Percentiles rank a stretch among this genome's conserved stretches.
phyloP scores from a whole-genome alignment of 2,329 filamentous ascomycete genomes.

The Salinomyces thailandicus region DNA sequence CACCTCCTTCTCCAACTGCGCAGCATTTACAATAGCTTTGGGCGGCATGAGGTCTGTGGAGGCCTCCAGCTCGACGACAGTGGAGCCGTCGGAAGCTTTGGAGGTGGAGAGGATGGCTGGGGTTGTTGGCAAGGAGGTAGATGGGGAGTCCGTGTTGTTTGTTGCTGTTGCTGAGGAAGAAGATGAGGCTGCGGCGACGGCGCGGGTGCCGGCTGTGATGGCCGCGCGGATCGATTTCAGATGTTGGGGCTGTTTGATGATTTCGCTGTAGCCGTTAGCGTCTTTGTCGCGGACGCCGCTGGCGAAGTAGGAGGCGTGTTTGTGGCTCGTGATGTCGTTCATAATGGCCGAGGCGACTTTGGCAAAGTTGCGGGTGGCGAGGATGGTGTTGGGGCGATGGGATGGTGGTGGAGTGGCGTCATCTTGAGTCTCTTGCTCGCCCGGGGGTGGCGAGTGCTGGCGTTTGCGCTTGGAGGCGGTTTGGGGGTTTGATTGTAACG shows the following conservation, averaged over 20 bases:
- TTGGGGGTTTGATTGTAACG: conserved; percentile 19
- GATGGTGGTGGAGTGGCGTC: conserved; percentile 14
- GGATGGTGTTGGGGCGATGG: conserved; percentile 26
- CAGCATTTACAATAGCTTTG: conserved; percentile 82
- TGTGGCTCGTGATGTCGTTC: conserved; percentile 42
- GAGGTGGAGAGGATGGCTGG: conserved; percentile 33
- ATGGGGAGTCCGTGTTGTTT: conserved; percentile 40
- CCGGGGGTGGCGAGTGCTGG: conserved; percentile 15
- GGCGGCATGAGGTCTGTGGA: conserved; percentile 73
- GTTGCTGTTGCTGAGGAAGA: conserved; percentile 1
- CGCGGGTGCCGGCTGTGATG: conserved; percentile 42
- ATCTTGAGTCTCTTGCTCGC: conserved; percentile 10
- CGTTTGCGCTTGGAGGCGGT: conserved; percentile 34
- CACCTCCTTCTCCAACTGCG: conserved; percentile 83
- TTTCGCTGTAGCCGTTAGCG: conserved; percentile 42
- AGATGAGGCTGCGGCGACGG: conserved; percentile 43
- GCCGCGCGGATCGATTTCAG: conserved; percentile 42
- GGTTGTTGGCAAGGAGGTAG: conserved; percentile 26
- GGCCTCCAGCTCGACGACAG: conserved; percentile 52
- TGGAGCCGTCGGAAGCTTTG: conserved; percentile 10
- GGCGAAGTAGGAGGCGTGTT: conserved; percentile 42
- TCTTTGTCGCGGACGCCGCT: conserved; percentile 40
- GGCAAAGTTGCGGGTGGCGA: conserved; percentile 39
- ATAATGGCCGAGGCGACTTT: conserved; percentile 39
- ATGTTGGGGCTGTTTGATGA: conserved; percentile 43